Evolutionary conservation across 179 eudicot genomes (phyloP).

Genomic region (Sideroxylon spinosum): DNA sequence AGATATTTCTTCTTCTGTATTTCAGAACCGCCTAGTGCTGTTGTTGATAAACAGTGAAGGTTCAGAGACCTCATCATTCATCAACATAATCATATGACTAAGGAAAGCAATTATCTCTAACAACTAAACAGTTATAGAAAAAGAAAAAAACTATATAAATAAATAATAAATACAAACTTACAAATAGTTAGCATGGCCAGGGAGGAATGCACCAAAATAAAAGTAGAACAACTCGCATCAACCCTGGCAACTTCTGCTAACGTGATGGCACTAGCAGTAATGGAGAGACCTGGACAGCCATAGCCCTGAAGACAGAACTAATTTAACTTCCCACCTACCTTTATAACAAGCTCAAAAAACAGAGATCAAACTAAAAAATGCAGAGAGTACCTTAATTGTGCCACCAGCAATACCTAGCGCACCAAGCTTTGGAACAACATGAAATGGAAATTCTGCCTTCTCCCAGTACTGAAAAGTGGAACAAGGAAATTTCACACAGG

Average conservation of each 20-base stretch:
- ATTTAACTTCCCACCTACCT: conserved; percentile 9
- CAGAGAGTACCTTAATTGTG: conserved; percentile 63
- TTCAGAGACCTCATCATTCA: conserved; percentile 6
- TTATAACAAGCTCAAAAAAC: conserved; percentile 3
- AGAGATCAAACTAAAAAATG: conserved; percentile 8
- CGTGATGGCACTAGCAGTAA: conserved; percentile 71
- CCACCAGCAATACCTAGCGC: conserved; percentile 73
- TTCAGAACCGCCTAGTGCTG: conserved; percentile 83
- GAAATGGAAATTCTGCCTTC: conserved; percentile 93
- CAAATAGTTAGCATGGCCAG: conserved; percentile 95
- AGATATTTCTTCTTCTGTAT: conserved; percentile 74
- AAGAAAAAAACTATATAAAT: neutral
- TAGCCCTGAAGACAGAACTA: conserved; percentile 58
- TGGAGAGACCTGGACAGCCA: conserved; percentile 87
- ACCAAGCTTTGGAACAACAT: conserved; percentile 78
- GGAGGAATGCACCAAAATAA: conserved; percentile 90
- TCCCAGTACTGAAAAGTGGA: conserved; percentile 77
- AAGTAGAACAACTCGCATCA: conserved; percentile 99
- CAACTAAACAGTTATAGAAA: neutral
- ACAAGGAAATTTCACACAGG: neutral
- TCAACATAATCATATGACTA: neutral
- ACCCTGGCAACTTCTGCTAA: conserved; percentile 84
- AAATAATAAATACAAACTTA: conserved; percentile 22
- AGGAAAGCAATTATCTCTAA: neutral
- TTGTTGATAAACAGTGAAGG: conserved; percentile 26